These are phyloP conservation scores for Astragalus glycyphyllos DNA, from an alignment of 306 rosid genomes.

Conservation along the genomic window DNA sequence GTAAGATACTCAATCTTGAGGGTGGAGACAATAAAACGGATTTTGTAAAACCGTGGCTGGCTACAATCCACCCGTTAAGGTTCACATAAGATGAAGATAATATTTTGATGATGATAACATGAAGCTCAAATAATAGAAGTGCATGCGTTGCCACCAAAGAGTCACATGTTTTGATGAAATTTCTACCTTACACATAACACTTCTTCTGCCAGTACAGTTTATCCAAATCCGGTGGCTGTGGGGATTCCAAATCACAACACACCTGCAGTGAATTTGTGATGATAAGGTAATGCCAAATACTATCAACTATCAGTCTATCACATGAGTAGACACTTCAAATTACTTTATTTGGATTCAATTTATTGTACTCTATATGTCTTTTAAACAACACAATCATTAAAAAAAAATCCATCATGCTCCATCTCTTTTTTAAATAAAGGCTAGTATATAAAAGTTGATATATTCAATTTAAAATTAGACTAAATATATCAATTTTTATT, in stretches of 20 bases:
- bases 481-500: neutral
- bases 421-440: no score
- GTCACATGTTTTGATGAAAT: slow-evolving; percentile 46
- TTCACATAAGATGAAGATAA: slow-evolving; percentile 41
- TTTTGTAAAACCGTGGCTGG: slow-evolving; percentile 40
- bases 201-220: slow-evolving; percentile 16
- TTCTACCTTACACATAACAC: slow-evolving; percentile 34
- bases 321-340: slow-evolving; percentile 34
- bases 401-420: no score
- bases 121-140: slow-evolving; percentile 16
- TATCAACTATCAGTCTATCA: slow-evolving; percentile 32
- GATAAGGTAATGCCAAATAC: slow-evolving; percentile 38
- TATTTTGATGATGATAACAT: slow-evolving; percentile 40
- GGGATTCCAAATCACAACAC: slow-evolving; percentile 40
- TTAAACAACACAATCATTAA: neutral
- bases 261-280: neutral
- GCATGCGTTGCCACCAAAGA: neutral
- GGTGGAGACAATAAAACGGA: neutral
- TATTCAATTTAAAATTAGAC: neutral
- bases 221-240: slow-evolving; percentile 51
- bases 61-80: slow-evolving; percentile 42
- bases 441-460: no score
- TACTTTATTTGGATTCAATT: slow-evolving; percentile 12
- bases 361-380: neutral
- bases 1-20: slow-evolving; percentile 17